A percentile compares a stretch with the other conserved stretches of the same genome.
Conservation (phyloP, 2,329 filamentous ascomycete genomes). For the Verruconis gallopava region DNA sequence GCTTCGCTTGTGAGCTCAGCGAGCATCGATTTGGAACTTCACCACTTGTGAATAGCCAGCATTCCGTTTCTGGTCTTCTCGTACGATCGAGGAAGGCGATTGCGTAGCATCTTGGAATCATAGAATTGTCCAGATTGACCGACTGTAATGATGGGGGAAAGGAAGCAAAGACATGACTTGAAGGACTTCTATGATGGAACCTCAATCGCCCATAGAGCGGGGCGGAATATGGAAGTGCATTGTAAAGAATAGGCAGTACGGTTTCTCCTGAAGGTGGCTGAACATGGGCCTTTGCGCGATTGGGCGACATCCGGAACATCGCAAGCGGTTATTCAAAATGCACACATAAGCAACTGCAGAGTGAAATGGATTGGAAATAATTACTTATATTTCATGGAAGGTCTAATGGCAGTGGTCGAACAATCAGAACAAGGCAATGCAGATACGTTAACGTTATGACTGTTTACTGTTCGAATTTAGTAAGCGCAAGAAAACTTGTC, state of each 20-base stretch:
- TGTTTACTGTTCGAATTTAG: no score
- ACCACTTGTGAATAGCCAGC: conserved; percentile 8
- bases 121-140: background rate
- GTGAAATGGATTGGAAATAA: background rate
- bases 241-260: conserved; percentile 4
- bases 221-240: conserved; percentile 4
- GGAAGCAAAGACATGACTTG: conserved; percentile 6
- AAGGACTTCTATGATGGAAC: conserved; percentile 5
- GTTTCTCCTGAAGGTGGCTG: conserved; percentile 5
- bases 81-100: conserved; percentile 8
- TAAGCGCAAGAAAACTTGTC: no score
- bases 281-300: background rate
- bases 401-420: background rate
- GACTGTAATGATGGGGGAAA: conserved; percentile 4
- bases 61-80: conserved; percentile 10
- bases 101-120: conserved; percentile 5
- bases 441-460: no score
- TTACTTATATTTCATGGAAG: background rate
- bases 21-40: conserved; percentile 3
- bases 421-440: background rate
- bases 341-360: background rate
- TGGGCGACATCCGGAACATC: background rate
- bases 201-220: conserved; percentile 3
- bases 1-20: background rate
- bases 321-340: background rate